Evolutionary conservation across 768 basidiomycete species (phyloP).

Genomic region (Lactarius sp.): DNA sequence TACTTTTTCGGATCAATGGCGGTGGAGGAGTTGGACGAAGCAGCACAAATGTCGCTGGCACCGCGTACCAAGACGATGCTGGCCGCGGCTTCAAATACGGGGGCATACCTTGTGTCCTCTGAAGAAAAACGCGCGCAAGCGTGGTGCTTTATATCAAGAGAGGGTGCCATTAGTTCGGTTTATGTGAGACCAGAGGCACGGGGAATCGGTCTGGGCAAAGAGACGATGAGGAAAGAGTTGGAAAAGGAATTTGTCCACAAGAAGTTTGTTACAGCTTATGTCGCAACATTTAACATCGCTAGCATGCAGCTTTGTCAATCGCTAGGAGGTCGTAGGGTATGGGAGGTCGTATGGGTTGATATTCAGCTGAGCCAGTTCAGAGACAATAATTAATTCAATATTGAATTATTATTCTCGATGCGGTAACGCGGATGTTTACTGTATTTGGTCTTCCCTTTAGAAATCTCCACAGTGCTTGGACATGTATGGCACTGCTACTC

Average conservation of each 20-base stretch:
- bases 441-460: too few relatives aligned
- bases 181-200: slow-evolving; percentile 16
- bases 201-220: slow-evolving; percentile 11
- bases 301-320: slow-evolving; percentile 5
- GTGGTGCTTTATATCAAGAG: slow-evolving; percentile 15
- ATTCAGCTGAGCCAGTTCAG: background rate
- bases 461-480: background rate
- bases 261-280: background rate
- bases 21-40: background rate
- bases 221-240: slow-evolving; percentile 9
- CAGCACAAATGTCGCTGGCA: background rate
- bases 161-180: slow-evolving; percentile 13
- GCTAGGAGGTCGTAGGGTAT: background rate
- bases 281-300: background rate
- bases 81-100: background rate
- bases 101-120: slow-evolving; percentile 9
- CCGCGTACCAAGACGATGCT: background rate
- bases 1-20: background rate
- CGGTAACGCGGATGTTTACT: background rate
- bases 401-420: background rate
- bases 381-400: background rate
- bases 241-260: background rate
- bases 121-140: slow-evolving; percentile 1
- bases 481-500: background rate
- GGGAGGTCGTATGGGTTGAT: background rate